A percentile compares a stretch with the other conserved stretches of the same genome.
These are phyloP conservation scores for Penicillium brevicompactum DNA, from an alignment of 2,329 filamentous ascomycete genomes.

Conservation along the genomic window DNA sequence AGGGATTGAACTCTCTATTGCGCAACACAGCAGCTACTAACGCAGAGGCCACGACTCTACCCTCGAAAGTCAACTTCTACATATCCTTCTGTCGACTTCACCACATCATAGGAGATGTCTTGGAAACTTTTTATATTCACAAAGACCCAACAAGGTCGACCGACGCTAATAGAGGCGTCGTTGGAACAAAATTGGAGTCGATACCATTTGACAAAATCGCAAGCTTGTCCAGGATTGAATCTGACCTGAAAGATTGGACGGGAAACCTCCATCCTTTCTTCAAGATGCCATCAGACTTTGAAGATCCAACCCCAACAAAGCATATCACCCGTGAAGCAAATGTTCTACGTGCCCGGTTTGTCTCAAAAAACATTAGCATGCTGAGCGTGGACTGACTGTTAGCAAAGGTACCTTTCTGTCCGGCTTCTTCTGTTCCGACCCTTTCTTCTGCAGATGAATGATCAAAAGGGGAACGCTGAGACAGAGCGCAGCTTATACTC, in stretches of 20 bases:
- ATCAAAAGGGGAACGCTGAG: background rate
- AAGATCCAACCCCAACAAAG: slow-evolving; percentile 6
- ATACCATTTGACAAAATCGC: slow-evolving; percentile 1
- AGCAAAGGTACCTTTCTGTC: slow-evolving; percentile 14
- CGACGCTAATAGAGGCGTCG: background rate
- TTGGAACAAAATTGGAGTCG: background rate
- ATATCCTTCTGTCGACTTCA: slow-evolving; percentile 7
- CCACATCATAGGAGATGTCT: slow-evolving; percentile 5
- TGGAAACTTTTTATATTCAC: slow-evolving; percentile 7
- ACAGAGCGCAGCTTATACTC: background rate
- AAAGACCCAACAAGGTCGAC: background rate
- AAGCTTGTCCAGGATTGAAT: slow-evolving; percentile 3
- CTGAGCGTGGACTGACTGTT: background rate
- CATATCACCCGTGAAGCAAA: slow-evolving; percentile 7
- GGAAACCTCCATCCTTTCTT: slow-evolving; percentile 2
- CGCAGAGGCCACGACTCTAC: background rate
- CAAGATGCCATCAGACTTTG: background rate
- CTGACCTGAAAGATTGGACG: background rate
- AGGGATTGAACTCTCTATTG: background rate
- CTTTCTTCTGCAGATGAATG: slow-evolving; percentile 10
- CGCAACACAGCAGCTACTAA: background rate
- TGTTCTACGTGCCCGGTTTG: slow-evolving; percentile 3
- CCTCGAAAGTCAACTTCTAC: slow-evolving; percentile 6
- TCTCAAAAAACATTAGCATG: background rate
- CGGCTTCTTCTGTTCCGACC: slow-evolving; percentile 13